Base-by-base conservation (phyloP, 352 stramenopile genomes). In the Globisporangium spiculum region DNA sequence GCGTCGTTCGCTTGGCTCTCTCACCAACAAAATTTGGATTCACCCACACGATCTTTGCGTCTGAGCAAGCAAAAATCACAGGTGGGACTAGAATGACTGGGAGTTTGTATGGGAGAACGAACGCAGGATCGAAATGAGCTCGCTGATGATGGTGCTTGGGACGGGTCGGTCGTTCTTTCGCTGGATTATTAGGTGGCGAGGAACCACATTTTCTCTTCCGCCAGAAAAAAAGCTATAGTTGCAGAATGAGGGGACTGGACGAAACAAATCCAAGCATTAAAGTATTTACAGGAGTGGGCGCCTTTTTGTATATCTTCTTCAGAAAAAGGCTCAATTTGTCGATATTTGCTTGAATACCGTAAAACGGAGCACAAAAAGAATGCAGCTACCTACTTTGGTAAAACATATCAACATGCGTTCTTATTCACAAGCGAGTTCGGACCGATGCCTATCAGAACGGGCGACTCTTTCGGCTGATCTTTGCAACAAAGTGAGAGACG, bases 401-500 rank as follows among this genome's bases (percentile, higher is more conserved):
- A 58, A 36, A 58, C 9, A 18, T 46, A 46, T 46, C 3, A 18
- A 46, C 4, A 46, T 7, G 38, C 12, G 38, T 46, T 16, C 38
- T 7, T 46, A 46, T 46, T 46, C 38, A 7, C 38, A 46, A 46
- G 14, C 38, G 38, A 46, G 38, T 14, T 46, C 10, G 38, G 38
- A 46, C 38, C 3, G 36, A 46, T 12, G 38, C 38, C 38, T 46
- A 60, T 24, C 20, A 30, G 52, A 26, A 30, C 27, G n/a, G 54
- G n/a, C 27, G 27, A 14, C 38, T 38, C 12, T 5, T 59, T 6
- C 14, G 22, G 53, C 53, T 59, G 26, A 26, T 38, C 53, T 59
- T 59, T 59, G 53, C 53, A 59, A 32, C 53, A 59, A 26, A 59
- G 53, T 36, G 38, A 48, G 36, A 46, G 50, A 57, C 50, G 50